Base-by-base conservation (phyloP, 2,329 filamentous ascomycete genomes). In the Dryadomyces quercus-mongolicae region DNA sequence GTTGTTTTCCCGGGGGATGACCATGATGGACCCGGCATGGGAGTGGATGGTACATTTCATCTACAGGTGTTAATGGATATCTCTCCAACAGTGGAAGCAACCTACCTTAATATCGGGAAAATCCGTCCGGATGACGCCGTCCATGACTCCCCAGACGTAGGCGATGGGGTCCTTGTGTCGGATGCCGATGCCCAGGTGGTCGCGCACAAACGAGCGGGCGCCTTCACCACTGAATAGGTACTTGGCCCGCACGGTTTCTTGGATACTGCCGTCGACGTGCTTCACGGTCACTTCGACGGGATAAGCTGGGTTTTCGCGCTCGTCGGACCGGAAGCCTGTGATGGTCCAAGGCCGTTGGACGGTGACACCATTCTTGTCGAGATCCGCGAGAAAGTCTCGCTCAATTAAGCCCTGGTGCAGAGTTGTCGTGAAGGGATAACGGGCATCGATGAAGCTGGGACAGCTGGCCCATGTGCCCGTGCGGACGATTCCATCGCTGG, bases 381-480 rank as follows among this genome's bases (percentile, higher is more conserved):
- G 67, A 63, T 88, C 83, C 12, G 72, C 71, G 57, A 88, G 82
- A 59, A 88, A 82, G 44, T 85, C 81, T 15, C 81, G 74, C 68
- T 88, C 85, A 55, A 88, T 87, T 58, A 80, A 68, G 6, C 85
- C 85, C 64, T 88, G 85, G 62, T 88, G 85, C 13, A 88, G 68
- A 2, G 86, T 76, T 1, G 84, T 82, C 51, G 84, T 86, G 62
- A 85, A 85, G 5, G 82, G 82, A 60, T 85, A 87, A 51, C 85
- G 75, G 15, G 84, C 82, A 54, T 86, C 82, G 55, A 87, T 84
- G 68, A 95, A 95, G 60, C 80, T 82, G 0, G 91, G 91, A 69
- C 91, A 96, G 65, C 85, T 91, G 5, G 89, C 86, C 89, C 89
- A 95, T 5, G 81, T 84, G 31, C 82, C 81, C 1, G 83, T 87